Percentiles rank a stretch among this genome's conserved stretches.
phyloP scores from a whole-genome alignment of 108 stramenopile species.

The Cyclotella baltica region DNA sequence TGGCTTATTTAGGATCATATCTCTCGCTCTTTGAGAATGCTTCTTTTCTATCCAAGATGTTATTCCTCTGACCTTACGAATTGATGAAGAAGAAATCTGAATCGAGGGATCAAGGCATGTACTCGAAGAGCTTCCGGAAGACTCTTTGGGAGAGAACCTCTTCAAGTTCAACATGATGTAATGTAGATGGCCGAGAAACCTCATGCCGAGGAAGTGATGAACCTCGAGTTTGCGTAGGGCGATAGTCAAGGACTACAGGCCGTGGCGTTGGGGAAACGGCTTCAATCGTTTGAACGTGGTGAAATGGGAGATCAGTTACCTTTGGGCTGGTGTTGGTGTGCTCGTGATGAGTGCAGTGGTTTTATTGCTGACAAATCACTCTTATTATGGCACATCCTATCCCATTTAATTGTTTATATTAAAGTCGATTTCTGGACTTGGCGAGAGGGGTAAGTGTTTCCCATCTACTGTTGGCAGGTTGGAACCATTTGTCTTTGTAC shows the following conservation, averaged over 20 bases:
- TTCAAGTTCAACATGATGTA: conserved; percentile 25
- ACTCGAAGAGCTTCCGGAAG: conserved; percentile 25
- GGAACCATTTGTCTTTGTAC: background rate
- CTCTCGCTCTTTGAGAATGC: conserved; percentile 16
- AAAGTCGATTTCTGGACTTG: conserved; percentile 44
- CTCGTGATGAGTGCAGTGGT: conserved; percentile 64
- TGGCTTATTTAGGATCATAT: background rate
- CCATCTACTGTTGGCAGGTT: background rate
- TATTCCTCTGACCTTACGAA: conserved; percentile 43
- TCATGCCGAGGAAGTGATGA: conserved; percentile 34
- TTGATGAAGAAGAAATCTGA: conserved; percentile 27
- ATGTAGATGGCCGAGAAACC: conserved; percentile 46
- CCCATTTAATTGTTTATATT: no score
- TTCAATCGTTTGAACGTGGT: conserved; percentile 56
- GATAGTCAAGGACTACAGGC: conserved; percentile 67
- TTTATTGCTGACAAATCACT: conserved; percentile 31
- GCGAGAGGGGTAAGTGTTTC: conserved; percentile 24
- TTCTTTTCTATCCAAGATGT: conserved; percentile 24
- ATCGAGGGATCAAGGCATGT: conserved; percentile 5
- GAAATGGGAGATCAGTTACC: conserved; percentile 53
- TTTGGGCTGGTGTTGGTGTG: conserved; percentile 68
- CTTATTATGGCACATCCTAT: no score
- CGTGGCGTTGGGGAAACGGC: conserved; percentile 66
- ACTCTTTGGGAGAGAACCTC: conserved; percentile 37
- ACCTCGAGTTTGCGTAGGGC: conserved; percentile 61